Conservation (phyloP, 306 rosid species). For the Pueraria montana region DNA sequence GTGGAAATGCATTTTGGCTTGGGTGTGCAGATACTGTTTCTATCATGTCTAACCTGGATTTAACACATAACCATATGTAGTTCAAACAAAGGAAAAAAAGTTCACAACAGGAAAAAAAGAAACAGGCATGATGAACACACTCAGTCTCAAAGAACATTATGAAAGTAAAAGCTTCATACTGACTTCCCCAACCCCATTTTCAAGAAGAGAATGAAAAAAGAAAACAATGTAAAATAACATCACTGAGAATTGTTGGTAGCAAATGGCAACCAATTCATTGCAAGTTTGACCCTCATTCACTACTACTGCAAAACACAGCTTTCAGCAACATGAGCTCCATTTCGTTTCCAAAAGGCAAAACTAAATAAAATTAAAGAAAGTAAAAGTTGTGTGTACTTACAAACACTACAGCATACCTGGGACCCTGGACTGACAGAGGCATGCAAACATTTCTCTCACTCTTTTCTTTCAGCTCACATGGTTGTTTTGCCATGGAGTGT, state of each 20-base stretch:
- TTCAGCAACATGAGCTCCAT: constrained; percentile 24
- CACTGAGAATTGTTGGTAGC: constrained; percentile 23
- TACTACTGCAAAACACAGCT: constrained; percentile 16
- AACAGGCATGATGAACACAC: constrained; percentile 27
- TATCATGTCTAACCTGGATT: constrained; percentile 47
- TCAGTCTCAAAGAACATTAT: constrained; percentile 12
- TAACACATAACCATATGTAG: constrained; percentile 20
- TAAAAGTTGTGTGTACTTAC: constrained; percentile 49
- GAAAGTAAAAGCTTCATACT: constrained; percentile 27
- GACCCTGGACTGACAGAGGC: constrained; percentile 45
- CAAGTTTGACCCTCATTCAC: not conserved
- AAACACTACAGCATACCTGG: constrained; percentile 43
- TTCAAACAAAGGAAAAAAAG: constrained; percentile 17
- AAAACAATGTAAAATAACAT: constrained; percentile 17
- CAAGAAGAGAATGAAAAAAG: constrained; percentile 13
- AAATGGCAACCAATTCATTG: constrained; percentile 37
- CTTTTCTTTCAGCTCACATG: constrained; percentile 15
- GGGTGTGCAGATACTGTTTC: constrained; percentile 75
- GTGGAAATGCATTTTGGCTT: constrained; percentile 85
- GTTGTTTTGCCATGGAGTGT: constrained; percentile 30
- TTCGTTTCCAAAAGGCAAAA: constrained; percentile 33
- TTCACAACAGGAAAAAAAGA: constrained; percentile 32
- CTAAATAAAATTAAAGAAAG: constrained; percentile 33
- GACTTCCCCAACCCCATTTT: constrained; percentile 14
- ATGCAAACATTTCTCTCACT: constrained; percentile 26